These are phyloP conservation scores for Lactarius sanguifluus DNA, from an alignment of 768 basidiomycete genomes.

Conservation along the genomic window DNA sequence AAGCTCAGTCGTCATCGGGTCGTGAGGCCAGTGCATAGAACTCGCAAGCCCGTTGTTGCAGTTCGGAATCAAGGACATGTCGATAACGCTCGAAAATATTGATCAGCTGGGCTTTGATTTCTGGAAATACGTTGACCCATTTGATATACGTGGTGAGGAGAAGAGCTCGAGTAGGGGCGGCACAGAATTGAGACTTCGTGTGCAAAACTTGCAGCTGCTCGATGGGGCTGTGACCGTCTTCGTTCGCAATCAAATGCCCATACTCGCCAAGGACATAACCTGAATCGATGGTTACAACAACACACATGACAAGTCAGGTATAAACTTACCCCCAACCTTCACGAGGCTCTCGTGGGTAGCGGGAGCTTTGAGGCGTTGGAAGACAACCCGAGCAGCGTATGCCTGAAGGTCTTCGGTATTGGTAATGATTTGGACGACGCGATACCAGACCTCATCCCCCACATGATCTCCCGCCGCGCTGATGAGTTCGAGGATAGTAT, in stretches of 20 bases:
- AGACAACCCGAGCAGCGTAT: slow-evolving; percentile 91
- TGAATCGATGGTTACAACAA: slow-evolving; percentile 34
- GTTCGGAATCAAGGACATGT: slow-evolving; percentile 94
- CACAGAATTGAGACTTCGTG: slow-evolving; percentile 92
- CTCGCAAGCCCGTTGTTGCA: slow-evolving; percentile 98
- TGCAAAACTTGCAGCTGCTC: slow-evolving; percentile 94
- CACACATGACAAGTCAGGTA: background rate
- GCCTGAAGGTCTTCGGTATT: slow-evolving; percentile 98
- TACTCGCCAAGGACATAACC: slow-evolving; percentile 98
- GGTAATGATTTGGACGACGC: slow-evolving; percentile 96
- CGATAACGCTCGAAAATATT: slow-evolving; percentile 96
- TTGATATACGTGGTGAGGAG: slow-evolving; percentile 98
- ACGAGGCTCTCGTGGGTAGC: slow-evolving; percentile 91
- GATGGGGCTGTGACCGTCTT: slow-evolving; percentile 86
- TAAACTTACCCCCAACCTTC: slow-evolving; percentile 84
- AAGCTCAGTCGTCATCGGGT: slow-evolving; percentile 86
- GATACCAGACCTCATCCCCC: slow-evolving; percentile 99
- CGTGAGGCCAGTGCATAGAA: slow-evolving; percentile 86
- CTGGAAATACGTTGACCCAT: slow-evolving; percentile 99
- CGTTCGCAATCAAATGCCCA: slow-evolving; percentile 95
- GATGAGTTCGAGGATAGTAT: slow-evolving; percentile 94
- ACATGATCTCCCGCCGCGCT: slow-evolving; percentile 98
- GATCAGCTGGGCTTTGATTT: slow-evolving; percentile 91
- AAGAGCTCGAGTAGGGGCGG: slow-evolving; percentile 87
- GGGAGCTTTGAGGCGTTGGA: slow-evolving; percentile 83